Evolutionary conservation across 2,329 filamentous ascomycete species (phyloP).

Genomic region (Neocatenulostroma microsporum): DNA sequence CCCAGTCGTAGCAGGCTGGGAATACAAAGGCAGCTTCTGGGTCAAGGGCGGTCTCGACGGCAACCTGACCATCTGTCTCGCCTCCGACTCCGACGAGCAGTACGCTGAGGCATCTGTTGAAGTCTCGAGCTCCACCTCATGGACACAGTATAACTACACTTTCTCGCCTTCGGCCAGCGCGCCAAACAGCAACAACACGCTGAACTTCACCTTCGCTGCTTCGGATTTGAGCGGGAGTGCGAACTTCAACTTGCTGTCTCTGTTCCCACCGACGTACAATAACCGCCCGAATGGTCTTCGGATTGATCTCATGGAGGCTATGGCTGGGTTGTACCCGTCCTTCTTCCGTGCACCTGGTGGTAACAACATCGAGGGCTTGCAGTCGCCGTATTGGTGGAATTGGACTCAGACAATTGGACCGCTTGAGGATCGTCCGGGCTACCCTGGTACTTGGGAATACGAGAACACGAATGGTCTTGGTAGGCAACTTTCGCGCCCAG

Average conservation of each 20-base stretch:
- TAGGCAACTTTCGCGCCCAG: too few relatives aligned
- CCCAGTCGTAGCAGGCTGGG: constrained; percentile 18
- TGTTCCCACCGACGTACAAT: constrained; percentile 51
- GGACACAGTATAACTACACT: constrained; percentile 27
- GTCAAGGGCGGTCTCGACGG: constrained; percentile 26
- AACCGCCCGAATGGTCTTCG: constrained; percentile 46
- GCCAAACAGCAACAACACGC: constrained; percentile 45
- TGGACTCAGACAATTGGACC: constrained; percentile 48
- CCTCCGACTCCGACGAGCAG: constrained; percentile 35
- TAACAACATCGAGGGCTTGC: constrained; percentile 44
- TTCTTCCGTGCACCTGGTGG: constrained; percentile 59
- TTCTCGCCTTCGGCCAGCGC: constrained; percentile 27
- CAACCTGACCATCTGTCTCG: constrained; percentile 29
- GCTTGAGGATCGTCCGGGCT: constrained; percentile 47
- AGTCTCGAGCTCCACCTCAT: constrained; percentile 20
- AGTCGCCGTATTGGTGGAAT: constrained; percentile 36
- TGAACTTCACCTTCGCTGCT: constrained; percentile 42
- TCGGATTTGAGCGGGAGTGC: constrained; percentile 31
- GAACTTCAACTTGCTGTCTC: constrained; percentile 46
- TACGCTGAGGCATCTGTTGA: constrained; percentile 19
- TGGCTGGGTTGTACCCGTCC: constrained; percentile 23
- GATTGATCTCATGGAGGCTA: constrained; percentile 41
- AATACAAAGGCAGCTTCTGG: constrained; percentile 30
- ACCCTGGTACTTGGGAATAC: constrained; percentile 51
- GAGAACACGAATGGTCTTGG: constrained; percentile 56